Evolutionary conservation across 306 rosid genomes (phyloP).

Genomic region (Biancaea sappan): DNA sequence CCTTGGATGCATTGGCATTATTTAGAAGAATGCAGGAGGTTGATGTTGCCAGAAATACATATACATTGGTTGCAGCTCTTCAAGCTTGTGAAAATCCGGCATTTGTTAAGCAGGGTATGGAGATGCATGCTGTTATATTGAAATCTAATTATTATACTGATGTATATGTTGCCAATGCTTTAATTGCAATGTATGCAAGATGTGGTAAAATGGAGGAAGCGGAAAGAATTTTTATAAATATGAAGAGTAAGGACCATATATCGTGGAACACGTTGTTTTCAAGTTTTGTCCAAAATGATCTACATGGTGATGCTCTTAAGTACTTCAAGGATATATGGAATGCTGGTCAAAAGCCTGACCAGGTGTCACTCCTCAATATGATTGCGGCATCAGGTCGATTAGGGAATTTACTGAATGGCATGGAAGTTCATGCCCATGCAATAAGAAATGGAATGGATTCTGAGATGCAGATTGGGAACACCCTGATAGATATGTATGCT

Average conservation of each 20-base stretch:
- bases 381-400: slow-evolving; percentile 61
- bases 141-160: slow-evolving; percentile 50
- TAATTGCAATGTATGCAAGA: slow-evolving; percentile 70
- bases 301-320: slow-evolving; percentile 47
- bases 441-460: slow-evolving; percentile 57
- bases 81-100: slow-evolving; percentile 64
- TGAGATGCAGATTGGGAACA: slow-evolving; percentile 63
- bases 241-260: slow-evolving; percentile 56
- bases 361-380: slow-evolving; percentile 59
- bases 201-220: slow-evolving; percentile 57
- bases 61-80: slow-evolving; percentile 69
- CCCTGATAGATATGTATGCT: slow-evolving; percentile 72
- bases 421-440: slow-evolving; percentile 71
- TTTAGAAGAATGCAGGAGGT: slow-evolving; percentile 57
- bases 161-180: slow-evolving; percentile 64
- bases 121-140: slow-evolving; percentile 59
- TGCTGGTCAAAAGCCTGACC: slow-evolving; percentile 53
- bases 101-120: slow-evolving; percentile 54
- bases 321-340: slow-evolving; percentile 54
- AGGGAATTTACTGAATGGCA: slow-evolving; percentile 56
- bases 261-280: slow-evolving; percentile 77
- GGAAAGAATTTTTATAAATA: slow-evolving; percentile 42
- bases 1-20: slow-evolving; percentile 50
- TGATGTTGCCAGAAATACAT: slow-evolving; percentile 47
- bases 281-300: slow-evolving; percentile 65